Evolutionary conservation across 768 basidiomycete species (phyloP).

Genomic region (Rubroboletus satanas): DNA sequence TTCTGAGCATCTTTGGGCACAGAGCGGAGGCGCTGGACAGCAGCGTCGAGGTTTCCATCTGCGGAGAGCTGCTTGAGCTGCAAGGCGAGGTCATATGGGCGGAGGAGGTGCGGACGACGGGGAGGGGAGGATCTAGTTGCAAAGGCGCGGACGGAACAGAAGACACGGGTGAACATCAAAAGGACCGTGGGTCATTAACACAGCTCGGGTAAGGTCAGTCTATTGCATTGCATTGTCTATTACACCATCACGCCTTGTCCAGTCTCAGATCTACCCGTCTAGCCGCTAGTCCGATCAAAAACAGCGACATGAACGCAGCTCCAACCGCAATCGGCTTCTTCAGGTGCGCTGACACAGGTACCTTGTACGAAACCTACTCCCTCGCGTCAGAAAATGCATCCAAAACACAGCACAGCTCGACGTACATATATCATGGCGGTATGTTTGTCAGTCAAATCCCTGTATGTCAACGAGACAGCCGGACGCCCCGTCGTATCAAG

Average conservation of each 20-base stretch:
- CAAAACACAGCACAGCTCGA: conserved; percentile 14
- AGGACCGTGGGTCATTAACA: conserved; percentile 7
- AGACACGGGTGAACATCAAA: conserved; percentile 15
- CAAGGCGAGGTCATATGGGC: conserved; percentile 58
- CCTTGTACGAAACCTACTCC: conserved; percentile 81
- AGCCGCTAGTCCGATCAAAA: conserved; percentile 44
- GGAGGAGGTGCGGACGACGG: conserved; percentile 38
- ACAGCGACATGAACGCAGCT: conserved; percentile 63
- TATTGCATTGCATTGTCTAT: background rate
- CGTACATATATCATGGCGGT: conserved; percentile 78
- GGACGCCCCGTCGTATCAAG: conserved; percentile 91
- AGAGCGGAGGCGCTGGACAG: conserved; percentile 62
- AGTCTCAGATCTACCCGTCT: conserved; percentile 54
- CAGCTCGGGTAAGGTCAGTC: background rate
- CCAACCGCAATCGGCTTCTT: conserved; percentile 83
- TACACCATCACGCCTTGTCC: conserved; percentile 32
- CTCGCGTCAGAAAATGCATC: conserved; percentile 6
- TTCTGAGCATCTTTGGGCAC: conserved; percentile 74
- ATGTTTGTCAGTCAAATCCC: conserved; percentile 75
- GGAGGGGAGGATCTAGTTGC: background rate
- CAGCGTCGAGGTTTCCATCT: conserved; percentile 54
- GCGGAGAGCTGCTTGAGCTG: conserved; percentile 58
- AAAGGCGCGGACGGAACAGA: conserved; percentile 4
- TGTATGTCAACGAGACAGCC: conserved; percentile 66
- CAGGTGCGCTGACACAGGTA: conserved; percentile 74